phyloP scores from a whole-genome alignment of 345 rosid genomes.

The Mercurialis annua region DNA sequence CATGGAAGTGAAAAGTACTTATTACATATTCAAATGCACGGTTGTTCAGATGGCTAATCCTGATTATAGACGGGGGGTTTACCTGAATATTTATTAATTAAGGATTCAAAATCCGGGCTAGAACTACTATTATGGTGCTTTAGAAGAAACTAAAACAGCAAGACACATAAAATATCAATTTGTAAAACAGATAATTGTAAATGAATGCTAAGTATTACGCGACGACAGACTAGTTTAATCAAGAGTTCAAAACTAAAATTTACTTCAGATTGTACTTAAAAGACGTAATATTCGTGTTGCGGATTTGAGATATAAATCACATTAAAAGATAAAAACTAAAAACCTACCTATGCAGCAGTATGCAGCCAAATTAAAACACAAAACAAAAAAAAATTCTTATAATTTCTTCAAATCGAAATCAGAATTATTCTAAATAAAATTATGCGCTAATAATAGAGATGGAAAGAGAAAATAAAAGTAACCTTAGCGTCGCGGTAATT shows the following conservation, averaged over 20 bases:
- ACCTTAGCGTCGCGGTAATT: conserved; percentile 91
- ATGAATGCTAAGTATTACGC: too few species aligned
- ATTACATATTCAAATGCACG: neutral
- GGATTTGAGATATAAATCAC: too few species aligned
- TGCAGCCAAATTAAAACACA: too few species aligned
- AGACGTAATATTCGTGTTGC: too few species aligned
- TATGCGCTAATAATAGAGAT: neutral
- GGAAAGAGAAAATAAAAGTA: neutral
- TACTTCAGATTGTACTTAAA: too few species aligned
- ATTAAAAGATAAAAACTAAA: too few species aligned
- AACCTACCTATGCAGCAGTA: too few species aligned
- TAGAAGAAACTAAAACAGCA: neutral
- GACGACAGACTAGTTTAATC: too few species aligned
- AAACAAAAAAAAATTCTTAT: too few species aligned
- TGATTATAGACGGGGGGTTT: neutral
- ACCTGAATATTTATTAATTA: neutral
- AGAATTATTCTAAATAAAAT: too few species aligned
- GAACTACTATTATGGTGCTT: neutral
- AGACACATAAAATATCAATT: neutral
- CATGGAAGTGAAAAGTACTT: neutral
- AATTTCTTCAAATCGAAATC: too few species aligned
- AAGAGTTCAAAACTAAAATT: too few species aligned
- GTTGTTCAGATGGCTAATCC: neutral
- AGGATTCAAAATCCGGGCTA: neutral
- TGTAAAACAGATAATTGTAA: conserved; percentile 1